A percentile compares a stretch with the other conserved stretches of the same genome.
Conservation (phyloP, 1,284 basidiomycete genomes). For the Boletus semigastroideus region DNA sequence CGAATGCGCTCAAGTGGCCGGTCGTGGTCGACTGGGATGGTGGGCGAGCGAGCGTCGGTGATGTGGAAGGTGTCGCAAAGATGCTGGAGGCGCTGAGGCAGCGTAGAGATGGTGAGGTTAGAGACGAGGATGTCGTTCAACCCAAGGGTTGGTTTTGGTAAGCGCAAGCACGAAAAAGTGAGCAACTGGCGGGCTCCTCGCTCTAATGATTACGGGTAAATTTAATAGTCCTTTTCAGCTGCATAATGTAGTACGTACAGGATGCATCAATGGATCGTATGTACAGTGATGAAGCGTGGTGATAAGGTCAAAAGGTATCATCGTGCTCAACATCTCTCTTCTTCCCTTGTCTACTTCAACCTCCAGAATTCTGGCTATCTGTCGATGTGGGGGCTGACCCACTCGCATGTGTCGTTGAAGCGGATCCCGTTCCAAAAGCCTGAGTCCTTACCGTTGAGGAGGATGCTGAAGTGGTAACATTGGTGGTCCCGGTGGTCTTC, state of each 20-base stretch:
- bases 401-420: neutral
- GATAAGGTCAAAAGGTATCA: neutral
- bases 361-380: neutral
- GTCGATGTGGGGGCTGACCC: too few species aligned
- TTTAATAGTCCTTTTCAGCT: too few species aligned
- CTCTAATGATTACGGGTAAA: too few species aligned
- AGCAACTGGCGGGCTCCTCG: too few species aligned
- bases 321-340: neutral
- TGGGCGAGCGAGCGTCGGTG: slow-evolving; percentile 64
- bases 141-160: slow-evolving; percentile 55
- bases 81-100: slow-evolving; percentile 64
- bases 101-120: slow-evolving; percentile 59
- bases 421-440: neutral
- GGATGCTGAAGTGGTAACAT: neutral
- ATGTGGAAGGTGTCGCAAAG: slow-evolving; percentile 61
- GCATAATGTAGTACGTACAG: too few species aligned
- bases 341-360: neutral
- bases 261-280: neutral
- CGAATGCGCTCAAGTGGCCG: slow-evolving; percentile 67
- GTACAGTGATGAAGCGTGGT: neutral
- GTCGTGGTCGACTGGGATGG: slow-evolving; percentile 76
- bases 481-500: neutral
- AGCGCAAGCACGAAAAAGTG: neutral
- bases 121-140: slow-evolving; percentile 39
- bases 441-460: neutral